Conservation (phyloP, 2,329 filamentous ascomycete genomes). For the Microcyclospora tardicrescens region DNA sequence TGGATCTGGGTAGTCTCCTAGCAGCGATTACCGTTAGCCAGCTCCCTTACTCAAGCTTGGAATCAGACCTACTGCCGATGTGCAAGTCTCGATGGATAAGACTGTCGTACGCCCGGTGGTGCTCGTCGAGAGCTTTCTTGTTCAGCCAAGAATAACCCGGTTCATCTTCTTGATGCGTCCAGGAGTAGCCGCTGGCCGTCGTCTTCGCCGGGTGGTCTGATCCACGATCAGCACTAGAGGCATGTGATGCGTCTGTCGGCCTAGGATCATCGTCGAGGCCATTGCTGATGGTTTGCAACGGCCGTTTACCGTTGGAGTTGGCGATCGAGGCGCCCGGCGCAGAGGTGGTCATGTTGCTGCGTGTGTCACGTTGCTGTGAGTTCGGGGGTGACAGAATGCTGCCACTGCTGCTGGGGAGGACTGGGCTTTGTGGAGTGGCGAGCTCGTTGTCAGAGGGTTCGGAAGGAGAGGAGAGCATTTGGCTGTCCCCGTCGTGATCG, state of each 20-base stretch:
- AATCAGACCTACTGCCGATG: slow-evolving; percentile 15
- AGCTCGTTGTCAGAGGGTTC: slow-evolving; percentile 26
- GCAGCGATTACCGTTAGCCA: slow-evolving; percentile 3
- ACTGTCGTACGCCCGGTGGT: slow-evolving; percentile 35
- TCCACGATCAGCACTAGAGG: slow-evolving; percentile 7
- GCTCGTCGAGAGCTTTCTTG: slow-evolving; percentile 46
- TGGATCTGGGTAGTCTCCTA: slow-evolving; percentile 24
- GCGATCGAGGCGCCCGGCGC: slow-evolving; percentile 13
- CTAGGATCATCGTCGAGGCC: slow-evolving; percentile 13
- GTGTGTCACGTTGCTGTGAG: slow-evolving; percentile 30
- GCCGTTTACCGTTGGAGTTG: slow-evolving; percentile 27
- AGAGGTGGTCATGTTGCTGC: slow-evolving; percentile 10
- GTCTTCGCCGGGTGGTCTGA: slow-evolving; percentile 14
- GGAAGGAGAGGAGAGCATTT: slow-evolving; percentile 36
- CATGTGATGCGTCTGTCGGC: slow-evolving; percentile 2
- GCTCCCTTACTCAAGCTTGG: neutral
- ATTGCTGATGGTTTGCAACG: slow-evolving; percentile 22
- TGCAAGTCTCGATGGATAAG: slow-evolving; percentile 38
- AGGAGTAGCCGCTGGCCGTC: slow-evolving; percentile 20
- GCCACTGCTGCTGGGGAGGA: slow-evolving; percentile 12
- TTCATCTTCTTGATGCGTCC: slow-evolving; percentile 25
- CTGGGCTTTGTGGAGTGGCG: slow-evolving; percentile 28
- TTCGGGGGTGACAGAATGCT: slow-evolving; percentile 44
- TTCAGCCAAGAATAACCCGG: slow-evolving; percentile 42
- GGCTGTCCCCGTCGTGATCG: slow-evolving; percentile 43